phyloP scores from a whole-genome alignment of 2,329 filamentous ascomycete genomes.

The Clarireedia paspali region DNA sequence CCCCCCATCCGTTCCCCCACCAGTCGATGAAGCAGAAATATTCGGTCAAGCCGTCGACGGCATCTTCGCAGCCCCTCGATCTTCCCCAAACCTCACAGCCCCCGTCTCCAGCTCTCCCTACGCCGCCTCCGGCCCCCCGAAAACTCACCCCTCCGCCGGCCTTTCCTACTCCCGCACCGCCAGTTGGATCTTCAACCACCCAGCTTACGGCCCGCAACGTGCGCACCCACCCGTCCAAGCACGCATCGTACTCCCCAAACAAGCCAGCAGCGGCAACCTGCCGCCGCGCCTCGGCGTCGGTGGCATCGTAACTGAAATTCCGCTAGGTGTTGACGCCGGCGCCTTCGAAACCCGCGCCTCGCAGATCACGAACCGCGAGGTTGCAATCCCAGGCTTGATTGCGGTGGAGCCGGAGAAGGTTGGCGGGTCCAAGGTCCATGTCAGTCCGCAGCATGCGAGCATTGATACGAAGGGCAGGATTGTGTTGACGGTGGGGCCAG shows the following conservation, averaged over 20 bases:
- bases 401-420: conserved; percentile 24
- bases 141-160: conserved; percentile 58
- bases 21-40: background rate
- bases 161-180: conserved; percentile 52
- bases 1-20: conserved; percentile 21
- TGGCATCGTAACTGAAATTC: conserved; percentile 25
- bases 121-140: conserved; percentile 41
- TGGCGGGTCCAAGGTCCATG: conserved; percentile 27
- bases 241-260: conserved; percentile 45
- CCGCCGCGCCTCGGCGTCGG: conserved; percentile 25
- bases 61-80: background rate
- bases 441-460: conserved; percentile 22
- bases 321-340: conserved; percentile 6
- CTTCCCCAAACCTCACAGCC: background rate
- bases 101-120: conserved; percentile 33
- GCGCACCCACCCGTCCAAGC: conserved; percentile 44
- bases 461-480: conserved; percentile 27
- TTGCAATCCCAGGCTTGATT: conserved; percentile 14
- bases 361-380: background rate
- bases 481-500: conserved; percentile 17
- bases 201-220: conserved; percentile 50
- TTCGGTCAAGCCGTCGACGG: background rate
- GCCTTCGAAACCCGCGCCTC: background rate
- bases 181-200: conserved; percentile 50
- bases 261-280: conserved; percentile 24